Evolutionary conservation across 73 alveolate species (phyloP), one percentile per base, ranked within the genome.

Genomic region (Paramecium octaurelia): DNA sequence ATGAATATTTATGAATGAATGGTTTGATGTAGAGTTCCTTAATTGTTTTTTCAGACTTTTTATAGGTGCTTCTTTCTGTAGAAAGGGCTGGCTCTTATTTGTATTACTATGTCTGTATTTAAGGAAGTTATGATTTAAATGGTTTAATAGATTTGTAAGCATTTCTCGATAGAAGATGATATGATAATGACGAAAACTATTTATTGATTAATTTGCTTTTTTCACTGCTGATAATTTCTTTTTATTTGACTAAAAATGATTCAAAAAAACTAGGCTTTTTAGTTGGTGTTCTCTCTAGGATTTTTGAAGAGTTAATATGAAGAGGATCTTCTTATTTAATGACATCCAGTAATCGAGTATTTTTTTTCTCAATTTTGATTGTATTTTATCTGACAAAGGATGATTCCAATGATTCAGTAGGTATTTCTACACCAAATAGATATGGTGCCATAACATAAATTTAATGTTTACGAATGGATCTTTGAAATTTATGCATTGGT

Each of bases 381-480:
- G 84, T 64, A 27, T 64, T 31, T 64, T 64, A 3, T 64, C 84
- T 64, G 21, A 27, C 7, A 64, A 64, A 27, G 8, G 84, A 34
- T 24, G 5, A 34, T 64, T 64, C 84, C 6, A 54, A 54, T 18
- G 69, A 54, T 54, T 54, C 69, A 54, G 69, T 54, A 31, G 84
- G 84, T 12, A 34, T 64, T 27, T 64, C 84, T 64, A 23, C 1
- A 14, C 50, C 84, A 64, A 64, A 64, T 23, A 64, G 50, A 64
- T 64, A 64, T 11, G 84, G 84, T 31, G 84, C 84, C 84, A 64
- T 64, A 27, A 64, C 50, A 64, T 64, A 64, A 31, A 64, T 64
- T 64, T 64, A 34, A 64, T 64, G 84, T 64, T 64, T 64, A 18
- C 84, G 84, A 64, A 64, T 64, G 27, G 84, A 64, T 64, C 84